phyloP scores from a whole-genome alignment of 1,284 basidiomycete species.

The Agaricales sp. region DNA sequence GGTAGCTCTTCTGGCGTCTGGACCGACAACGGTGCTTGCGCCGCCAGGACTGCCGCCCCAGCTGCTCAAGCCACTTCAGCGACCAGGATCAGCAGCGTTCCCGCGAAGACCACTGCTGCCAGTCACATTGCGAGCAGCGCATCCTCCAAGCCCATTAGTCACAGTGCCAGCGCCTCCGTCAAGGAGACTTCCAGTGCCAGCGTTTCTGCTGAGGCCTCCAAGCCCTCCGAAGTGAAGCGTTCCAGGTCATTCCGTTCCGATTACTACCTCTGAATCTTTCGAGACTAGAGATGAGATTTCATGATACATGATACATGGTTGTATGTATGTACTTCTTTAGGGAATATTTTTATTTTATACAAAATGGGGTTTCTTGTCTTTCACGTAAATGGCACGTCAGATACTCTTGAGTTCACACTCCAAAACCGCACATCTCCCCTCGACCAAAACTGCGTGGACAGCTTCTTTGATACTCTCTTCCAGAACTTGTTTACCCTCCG shows the following conservation, averaged over 20 bases:
- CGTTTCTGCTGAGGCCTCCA: neutral
- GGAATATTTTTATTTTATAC: neutral
- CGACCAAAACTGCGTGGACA: slow-evolving; percentile 41
- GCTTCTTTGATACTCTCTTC: slow-evolving; percentile 36
- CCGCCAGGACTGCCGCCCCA: slow-evolving; percentile 1
- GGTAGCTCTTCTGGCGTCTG: slow-evolving; percentile 25
- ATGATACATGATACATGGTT: too few relatives aligned
- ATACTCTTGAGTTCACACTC: slow-evolving; percentile 38
- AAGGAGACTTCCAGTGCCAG: too few relatives aligned
- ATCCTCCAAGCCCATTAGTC: too few relatives aligned
- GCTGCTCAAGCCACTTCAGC: slow-evolving; percentile 1
- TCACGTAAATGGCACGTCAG: slow-evolving; percentile 22
- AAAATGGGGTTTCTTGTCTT: too few relatives aligned
- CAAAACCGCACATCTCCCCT: slow-evolving; percentile 52
- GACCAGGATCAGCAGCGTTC: neutral
- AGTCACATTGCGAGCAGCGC: too few relatives aligned
- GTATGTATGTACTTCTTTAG: too few relatives aligned
- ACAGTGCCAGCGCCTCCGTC: too few relatives aligned
- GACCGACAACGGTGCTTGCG: slow-evolving; percentile 20
- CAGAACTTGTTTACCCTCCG: slow-evolving; percentile 22
- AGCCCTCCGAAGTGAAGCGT: neutral
- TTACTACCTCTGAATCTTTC: neutral
- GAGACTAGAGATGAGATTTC: neutral
- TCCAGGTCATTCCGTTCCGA: neutral
- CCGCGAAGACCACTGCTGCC: neutral